A percentile compares a stretch with the other conserved stretches of the same genome.
Conservation (phyloP, 176 grass and related monocot genomes). For the Sorghum bicolor region Sorghum_bicolor_NCBIv3 NC_012870.2:10683001-10683500, state of each 20-base stretch:
- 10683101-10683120: background rate
- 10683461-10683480: background rate
- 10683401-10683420: background rate
- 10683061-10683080: background rate
- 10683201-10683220: background rate
- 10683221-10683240: background rate
- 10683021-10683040: background rate
- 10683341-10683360: background rate
- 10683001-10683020: background rate
- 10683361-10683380: background rate
- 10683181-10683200: background rate
- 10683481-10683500: slow-evolving; percentile 1
- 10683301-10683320: background rate
- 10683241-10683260: background rate
- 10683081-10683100: background rate
- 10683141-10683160: background rate
- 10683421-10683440: background rate
- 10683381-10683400: background rate
- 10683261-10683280: background rate
- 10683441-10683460: background rate
- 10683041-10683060: background rate
- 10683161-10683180: background rate
- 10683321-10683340: background rate
- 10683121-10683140: background rate
- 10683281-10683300: background rate